Percentiles rank a stretch among this genome's conserved stretches.
phyloP scores from a whole-genome alignment of 352 stramenopile genomes.

The Phytophthora melonis region DNA sequence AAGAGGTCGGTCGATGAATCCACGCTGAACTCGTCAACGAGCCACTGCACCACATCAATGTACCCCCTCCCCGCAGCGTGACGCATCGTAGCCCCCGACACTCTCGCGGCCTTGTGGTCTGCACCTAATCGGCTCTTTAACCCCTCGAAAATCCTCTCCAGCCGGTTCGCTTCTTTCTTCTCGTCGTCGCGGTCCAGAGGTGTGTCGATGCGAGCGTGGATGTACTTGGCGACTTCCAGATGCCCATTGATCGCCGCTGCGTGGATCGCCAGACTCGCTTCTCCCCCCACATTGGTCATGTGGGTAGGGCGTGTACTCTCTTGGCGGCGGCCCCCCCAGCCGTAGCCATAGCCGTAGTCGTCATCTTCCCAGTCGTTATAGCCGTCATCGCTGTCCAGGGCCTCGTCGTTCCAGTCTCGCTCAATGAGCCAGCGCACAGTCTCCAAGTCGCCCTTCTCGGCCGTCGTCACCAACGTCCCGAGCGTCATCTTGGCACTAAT shows the following conservation, averaged over 20 bases:
- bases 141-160: not conserved
- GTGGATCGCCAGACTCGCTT: slow-evolving; percentile 29
- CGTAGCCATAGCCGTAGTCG: not conserved
- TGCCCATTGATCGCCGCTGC: slow-evolving; percentile 23
- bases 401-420: slow-evolving; percentile 4
- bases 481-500: not conserved
- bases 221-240: slow-evolving; percentile 28
- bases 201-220: slow-evolving; percentile 8
- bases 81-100: slow-evolving; percentile 4
- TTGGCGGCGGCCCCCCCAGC: not conserved
- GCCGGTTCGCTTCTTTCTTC: slow-evolving; percentile 1
- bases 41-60: slow-evolving; percentile 4
- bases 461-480: not conserved
- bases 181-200: slow-evolving; percentile 1
- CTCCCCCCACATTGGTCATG: slow-evolving; percentile 12
- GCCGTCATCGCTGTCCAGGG: not conserved
- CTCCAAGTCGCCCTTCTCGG: not conserved
- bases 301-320: not conserved
- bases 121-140: not conserved
- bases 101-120: not conserved
- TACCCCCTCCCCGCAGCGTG: slow-evolving; percentile 1
- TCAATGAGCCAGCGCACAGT: slow-evolving; percentile 8
- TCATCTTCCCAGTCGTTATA: not conserved
- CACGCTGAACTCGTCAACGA: slow-evolving; percentile 5
- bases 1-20: slow-evolving; percentile 9